Base-by-base conservation (phyloP, 2,329 filamentous ascomycete genomes). In the Thielaviopsis ethacetica region DNA sequence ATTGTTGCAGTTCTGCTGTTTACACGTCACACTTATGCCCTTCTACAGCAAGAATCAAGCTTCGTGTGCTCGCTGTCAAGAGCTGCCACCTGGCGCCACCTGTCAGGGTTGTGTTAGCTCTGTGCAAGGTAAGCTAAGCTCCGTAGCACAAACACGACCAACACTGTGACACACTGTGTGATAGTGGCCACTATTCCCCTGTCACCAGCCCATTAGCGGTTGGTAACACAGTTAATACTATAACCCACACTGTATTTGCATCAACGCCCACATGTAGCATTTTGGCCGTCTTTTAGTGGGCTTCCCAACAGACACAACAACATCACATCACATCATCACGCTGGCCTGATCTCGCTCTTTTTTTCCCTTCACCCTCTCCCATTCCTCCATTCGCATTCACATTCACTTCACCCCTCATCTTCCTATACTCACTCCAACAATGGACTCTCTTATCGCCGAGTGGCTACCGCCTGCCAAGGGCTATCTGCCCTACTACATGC, bases 401-500 rank as follows among this genome's bases (percentile, higher is more conserved):
- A n/a, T n/a, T n/a, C n/a, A n/a, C n/a, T n/a, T n/a, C n/a, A n/a
- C n/a, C n/a, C n/a, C n/a, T n/a, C n/a, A n/a, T n/a, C n/a, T 19
- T 9, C 24, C 52, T 54, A 26, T 27, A 13, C 21, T 19, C 9
- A n/a, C 27, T 30, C 30, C 50, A 34, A 63, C 53, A 38, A 79
- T 81, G 76, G 75, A 78, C 41, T 62, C 68, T 1, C 49, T 80
- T 58, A 68, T 61, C 38, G 50, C 57, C 9, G 56, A 71, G 60
- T 66, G 69, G 22, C 70, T 78, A 26, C 77, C 79, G 3, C 67
- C 69, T 1, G 72, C 74, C 54, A 73, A 80, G 66, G 80, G 80
- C 62, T 71, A 78, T 62, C 65, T 83, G 60, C 80, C 80, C 24
- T 81, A 80, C 64, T 82, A 81, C 66, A 78, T 83, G 69, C 70